Evolutionary conservation across 2,329 filamentous ascomycete species (phyloP), one percentile per base, ranked within the genome.

Genomic region (Pleomassaria siparia): DNA sequence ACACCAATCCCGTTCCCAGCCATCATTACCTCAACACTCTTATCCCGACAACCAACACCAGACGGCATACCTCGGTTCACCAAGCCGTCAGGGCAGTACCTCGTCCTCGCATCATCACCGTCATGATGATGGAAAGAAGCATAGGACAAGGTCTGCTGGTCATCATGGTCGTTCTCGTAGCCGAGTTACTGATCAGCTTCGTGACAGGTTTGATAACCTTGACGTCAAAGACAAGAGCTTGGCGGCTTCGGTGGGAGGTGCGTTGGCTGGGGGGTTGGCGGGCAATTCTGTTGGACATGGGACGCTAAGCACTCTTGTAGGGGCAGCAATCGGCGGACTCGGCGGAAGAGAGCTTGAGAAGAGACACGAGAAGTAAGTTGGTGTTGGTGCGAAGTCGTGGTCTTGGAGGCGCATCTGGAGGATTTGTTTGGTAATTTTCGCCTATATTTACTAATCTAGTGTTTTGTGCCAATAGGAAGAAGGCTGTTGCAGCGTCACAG

Each of bases 241-340:
- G 53, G 64, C 64, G 39, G 67, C 68, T 54, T 63, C 63, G 46
- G 58, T 67, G 57, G 66, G 60, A 62, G 68, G 68, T 67, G 68
- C 67, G 63, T 67, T 71, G 56, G 68, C 63, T 35, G 68, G 68
- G 48, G 68, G 67, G 40, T 46, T 71, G 44, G 63, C 64, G 21
- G 67, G 65, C 28, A 64, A 58, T 36, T 50, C 57, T 46, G 43
- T 67, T 41, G 65, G 66, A 36, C 61, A 65, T 42, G 62, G 64
- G 48, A 66, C 57, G 55, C 64, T 71, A 53, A 69, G 66, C 35
- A 66, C 66, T 45, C 49, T 70, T 42, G 63, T 64, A 69, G 68
- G 68, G 51, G 66, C 63, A 24, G 68, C 66, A 18, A 64, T 68
- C 20, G 67, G 67, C 45, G 67, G 62, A 15, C 43, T 69, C 18